Evolutionary conservation across 768 basidiomycete species (phyloP).

Genomic region (Stropharia rugosoannulata): DNA sequence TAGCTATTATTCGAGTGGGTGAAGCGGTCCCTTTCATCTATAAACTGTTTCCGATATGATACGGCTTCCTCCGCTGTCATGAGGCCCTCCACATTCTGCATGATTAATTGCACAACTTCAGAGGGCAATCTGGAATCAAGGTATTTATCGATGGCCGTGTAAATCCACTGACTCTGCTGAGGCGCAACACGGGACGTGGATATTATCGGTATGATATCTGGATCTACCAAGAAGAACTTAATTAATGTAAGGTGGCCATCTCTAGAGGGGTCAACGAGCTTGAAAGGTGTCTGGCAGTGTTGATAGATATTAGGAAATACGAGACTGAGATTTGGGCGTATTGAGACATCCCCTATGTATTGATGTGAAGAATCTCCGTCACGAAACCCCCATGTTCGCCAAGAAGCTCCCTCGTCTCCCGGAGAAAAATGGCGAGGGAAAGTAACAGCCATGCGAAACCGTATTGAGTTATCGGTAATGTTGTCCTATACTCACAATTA

Average conservation of each 20-base stretch:
- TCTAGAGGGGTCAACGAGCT: slow-evolving; percentile 36
- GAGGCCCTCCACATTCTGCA: slow-evolving; percentile 36
- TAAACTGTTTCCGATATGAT: slow-evolving; percentile 27
- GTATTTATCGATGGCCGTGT: slow-evolving; percentile 32
- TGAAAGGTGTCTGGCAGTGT: slow-evolving; percentile 37
- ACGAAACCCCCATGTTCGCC: slow-evolving; percentile 49
- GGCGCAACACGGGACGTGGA: slow-evolving; percentile 46
- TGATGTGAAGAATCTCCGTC: slow-evolving; percentile 49
- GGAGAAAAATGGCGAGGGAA: slow-evolving; percentile 41
- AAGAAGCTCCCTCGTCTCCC: slow-evolving; percentile 45
- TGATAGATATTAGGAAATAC: slow-evolving; percentile 62
- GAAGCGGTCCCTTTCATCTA: slow-evolving; percentile 34
- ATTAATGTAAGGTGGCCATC: slow-evolving; percentile 44
- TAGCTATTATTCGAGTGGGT: slow-evolving; percentile 38
- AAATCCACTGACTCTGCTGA: slow-evolving; percentile 49
- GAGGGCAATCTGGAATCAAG: slow-evolving; percentile 36
- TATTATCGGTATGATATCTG: slow-evolving; percentile 36
- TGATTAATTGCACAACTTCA: slow-evolving; percentile 43
- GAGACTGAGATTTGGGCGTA: slow-evolving; percentile 36
- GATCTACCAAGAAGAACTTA: slow-evolving; percentile 49
- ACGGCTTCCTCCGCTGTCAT: slow-evolving; percentile 38
- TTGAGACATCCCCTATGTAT: slow-evolving; percentile 38
- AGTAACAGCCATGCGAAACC: slow-evolving; percentile 53
- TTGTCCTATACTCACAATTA: slow-evolving; percentile 37
- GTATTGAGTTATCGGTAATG: slow-evolving; percentile 30